Conservation (phyloP, 139 green algal species). For the Asterochloris erici region DNA sequence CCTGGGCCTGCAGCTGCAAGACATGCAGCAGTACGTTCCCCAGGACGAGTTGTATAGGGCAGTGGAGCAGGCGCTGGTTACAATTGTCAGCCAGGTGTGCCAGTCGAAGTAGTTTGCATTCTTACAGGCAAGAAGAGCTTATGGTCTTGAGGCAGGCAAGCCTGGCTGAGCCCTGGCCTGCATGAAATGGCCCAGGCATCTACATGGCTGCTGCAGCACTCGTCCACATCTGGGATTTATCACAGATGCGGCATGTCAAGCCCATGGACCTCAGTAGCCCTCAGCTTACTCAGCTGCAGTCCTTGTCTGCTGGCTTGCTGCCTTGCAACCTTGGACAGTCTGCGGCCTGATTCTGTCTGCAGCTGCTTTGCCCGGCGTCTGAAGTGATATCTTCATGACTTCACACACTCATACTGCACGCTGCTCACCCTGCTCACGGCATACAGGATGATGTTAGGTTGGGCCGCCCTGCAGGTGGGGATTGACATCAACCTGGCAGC, state of each 20-base stretch:
- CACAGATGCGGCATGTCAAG: no score
- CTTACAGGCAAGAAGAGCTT: no score
- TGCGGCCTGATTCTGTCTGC: background rate
- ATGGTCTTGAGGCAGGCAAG: no score
- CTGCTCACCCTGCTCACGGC: background rate
- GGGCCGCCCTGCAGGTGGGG: slow-evolving; percentile 49
- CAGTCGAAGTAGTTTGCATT: background rate
- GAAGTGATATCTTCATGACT: background rate
- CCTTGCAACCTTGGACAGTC: no score
- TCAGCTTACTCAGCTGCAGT: no score
- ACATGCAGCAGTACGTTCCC: slow-evolving; percentile 48
- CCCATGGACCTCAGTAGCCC: no score
- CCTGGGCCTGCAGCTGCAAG: slow-evolving; percentile 42
- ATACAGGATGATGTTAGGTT: background rate
- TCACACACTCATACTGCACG: background rate
- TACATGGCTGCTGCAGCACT: no score
- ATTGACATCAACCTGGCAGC: slow-evolving; percentile 82
- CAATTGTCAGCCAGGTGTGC: slow-evolving; percentile 48
- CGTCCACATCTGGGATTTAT: no score
- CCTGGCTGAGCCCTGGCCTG: no score
- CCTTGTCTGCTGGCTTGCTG: no score
- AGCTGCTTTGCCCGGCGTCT: background rate
- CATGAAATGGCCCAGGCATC: no score
- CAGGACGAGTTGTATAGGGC: slow-evolving; percentile 45
- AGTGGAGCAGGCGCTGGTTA: slow-evolving; percentile 54